phyloP scores from a whole-genome alignment of 306 rosid species.

The Ammopiptanthus mongolicus region DNA sequence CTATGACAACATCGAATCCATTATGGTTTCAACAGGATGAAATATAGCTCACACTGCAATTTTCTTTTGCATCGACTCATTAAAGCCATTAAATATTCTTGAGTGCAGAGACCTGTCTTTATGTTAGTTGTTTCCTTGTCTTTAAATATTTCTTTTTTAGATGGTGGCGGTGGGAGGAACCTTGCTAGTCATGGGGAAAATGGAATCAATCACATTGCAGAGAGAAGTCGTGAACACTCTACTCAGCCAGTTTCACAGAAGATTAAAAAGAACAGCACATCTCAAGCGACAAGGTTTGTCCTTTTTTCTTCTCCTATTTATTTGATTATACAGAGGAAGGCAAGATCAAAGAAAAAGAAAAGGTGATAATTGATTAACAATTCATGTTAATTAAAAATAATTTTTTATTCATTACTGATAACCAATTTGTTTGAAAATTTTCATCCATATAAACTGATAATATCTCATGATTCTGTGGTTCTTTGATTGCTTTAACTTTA shows the following conservation, averaged over 20 bases:
- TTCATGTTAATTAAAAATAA: background rate
- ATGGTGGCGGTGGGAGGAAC: constrained; percentile 51
- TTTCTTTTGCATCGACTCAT: background rate
- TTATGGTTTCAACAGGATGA: background rate
- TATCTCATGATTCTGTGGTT: background rate
- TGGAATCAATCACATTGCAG: constrained; percentile 42
- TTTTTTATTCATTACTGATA: background rate
- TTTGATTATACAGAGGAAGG: background rate
- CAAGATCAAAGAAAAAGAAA: background rate
- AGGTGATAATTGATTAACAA: background rate
- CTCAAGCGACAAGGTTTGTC: constrained; percentile 42
- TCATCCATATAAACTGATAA: background rate
- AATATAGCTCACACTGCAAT: background rate
- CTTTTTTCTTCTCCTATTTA: background rate
- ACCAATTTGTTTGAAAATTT: background rate
- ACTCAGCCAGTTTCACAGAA: constrained; percentile 35
- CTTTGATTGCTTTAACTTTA: background rate
- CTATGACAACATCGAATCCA: background rate
- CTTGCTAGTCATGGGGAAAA: constrained; percentile 46
- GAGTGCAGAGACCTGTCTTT: background rate
- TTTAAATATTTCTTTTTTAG: constrained; percentile 36
- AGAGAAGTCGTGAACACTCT: constrained; percentile 38
- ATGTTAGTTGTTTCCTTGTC: background rate
- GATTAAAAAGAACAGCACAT: constrained; percentile 29
- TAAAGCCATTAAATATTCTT: background rate